Conservation (phyloP, 805 yeast species). For the Vanderwaltozyma verrucispora region DNA sequence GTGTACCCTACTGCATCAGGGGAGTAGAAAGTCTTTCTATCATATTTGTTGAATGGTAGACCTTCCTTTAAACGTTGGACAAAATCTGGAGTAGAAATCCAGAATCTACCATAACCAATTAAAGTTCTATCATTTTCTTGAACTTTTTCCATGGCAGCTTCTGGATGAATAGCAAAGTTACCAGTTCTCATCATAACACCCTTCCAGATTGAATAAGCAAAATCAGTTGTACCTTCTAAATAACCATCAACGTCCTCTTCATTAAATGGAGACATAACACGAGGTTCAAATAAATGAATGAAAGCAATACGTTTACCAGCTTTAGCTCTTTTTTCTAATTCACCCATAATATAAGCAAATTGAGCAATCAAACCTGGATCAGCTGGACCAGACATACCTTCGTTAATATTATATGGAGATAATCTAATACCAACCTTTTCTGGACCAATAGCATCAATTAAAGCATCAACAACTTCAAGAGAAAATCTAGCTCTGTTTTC, state of each 20-base stretch:
- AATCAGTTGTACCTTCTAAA: constrained; percentile 28
- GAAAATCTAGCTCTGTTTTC: constrained; percentile 38
- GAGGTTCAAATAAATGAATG: constrained; percentile 34
- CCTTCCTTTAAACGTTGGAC: constrained; percentile 33
- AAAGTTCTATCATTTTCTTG: constrained; percentile 35
- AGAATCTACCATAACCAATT: constrained; percentile 36
- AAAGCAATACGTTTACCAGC: constrained; percentile 30
- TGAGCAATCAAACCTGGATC: constrained; percentile 27
- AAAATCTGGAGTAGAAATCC: constrained; percentile 47
- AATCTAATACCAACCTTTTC: constrained; percentile 37
- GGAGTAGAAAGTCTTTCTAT: constrained; percentile 40
- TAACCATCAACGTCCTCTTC: constrained; percentile 21
- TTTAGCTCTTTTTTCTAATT: constrained; percentile 30
- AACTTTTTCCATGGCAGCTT: constrained; percentile 18
- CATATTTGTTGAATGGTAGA: constrained; percentile 32
- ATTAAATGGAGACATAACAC: constrained; percentile 21
- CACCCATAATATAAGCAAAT: constrained; percentile 31
- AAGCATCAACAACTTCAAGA: constrained; percentile 40
- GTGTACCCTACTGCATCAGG: constrained; percentile 30
- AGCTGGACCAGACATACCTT: constrained; percentile 29
- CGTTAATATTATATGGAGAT: constrained; percentile 36
- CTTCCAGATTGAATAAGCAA: constrained; percentile 33
- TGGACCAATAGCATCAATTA: constrained; percentile 42
- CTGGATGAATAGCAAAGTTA: constrained; percentile 22
- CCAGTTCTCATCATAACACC: constrained; percentile 37